These are phyloP conservation scores for Bacterosira constricta DNA, from an alignment of 108 stramenopile species.

Conservation along the genomic window DNA sequence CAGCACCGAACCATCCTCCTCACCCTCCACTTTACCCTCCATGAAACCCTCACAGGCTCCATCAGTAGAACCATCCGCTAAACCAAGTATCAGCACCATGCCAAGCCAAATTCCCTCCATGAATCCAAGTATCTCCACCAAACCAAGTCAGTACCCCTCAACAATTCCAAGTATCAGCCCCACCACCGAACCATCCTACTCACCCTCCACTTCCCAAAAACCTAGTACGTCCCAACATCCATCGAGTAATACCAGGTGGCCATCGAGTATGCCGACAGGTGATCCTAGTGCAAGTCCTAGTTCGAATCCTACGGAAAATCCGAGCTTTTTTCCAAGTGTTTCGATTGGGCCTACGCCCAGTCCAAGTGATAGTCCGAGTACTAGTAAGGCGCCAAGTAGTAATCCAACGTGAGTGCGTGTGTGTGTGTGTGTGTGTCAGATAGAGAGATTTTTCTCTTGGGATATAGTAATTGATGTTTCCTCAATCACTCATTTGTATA, in stretches of 20 bases:
- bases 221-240: not conserved
- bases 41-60: not conserved
- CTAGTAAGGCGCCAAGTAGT: not conserved
- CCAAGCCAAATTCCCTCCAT: not conserved
- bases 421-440: too few relatives aligned
- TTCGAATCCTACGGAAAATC: not conserved
- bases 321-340: not conserved
- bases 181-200: not conserved
- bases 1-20: not conserved
- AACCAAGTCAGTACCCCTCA: not conserved
- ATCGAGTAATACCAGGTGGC: not conserved
- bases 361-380: not conserved
- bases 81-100: not conserved
- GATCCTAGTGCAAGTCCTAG: not conserved
- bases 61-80: not conserved
- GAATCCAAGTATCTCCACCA: not conserved
- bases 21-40: not conserved
- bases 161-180: constrained; percentile 9
- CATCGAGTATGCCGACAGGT: too few relatives aligned
- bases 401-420: not conserved
- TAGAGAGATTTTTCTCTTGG: too few relatives aligned
- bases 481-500: too few relatives aligned
- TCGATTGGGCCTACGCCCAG: not conserved
- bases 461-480: too few relatives aligned
- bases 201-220: not conserved